phyloP scores from a whole-genome alignment of 2,329 filamentous ascomycete genomes.

The Emergomyces pasteurianus region DNA sequence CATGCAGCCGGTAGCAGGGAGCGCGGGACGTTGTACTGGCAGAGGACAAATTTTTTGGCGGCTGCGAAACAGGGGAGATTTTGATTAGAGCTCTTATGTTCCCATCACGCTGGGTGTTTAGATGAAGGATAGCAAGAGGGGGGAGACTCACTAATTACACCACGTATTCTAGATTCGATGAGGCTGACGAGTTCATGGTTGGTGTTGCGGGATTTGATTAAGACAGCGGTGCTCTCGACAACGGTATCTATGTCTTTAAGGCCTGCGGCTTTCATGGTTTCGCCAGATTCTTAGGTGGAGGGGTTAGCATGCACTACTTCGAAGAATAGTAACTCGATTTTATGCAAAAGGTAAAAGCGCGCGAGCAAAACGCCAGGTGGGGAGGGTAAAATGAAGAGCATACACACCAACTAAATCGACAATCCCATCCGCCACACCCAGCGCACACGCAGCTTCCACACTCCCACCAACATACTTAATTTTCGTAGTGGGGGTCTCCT shows the following conservation, averaged over 20 bases:
- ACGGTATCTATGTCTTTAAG: slow-evolving; percentile 92
- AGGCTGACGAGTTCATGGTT: slow-evolving; percentile 72
- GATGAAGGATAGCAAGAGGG: neutral
- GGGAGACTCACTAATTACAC: slow-evolving; percentile 60
- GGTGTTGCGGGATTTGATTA: slow-evolving; percentile 81
- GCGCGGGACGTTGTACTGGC: slow-evolving; percentile 88
- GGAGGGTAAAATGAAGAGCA: neutral
- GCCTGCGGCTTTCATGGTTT: slow-evolving; percentile 94
- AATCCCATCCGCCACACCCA: slow-evolving; percentile 93
- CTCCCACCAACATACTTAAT: slow-evolving; percentile 93
- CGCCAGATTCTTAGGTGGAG: slow-evolving; percentile 64
- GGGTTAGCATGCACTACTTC: slow-evolving; percentile 1
- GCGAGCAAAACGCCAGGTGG: neutral
- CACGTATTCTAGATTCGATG: slow-evolving; percentile 74
- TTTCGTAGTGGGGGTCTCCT: slow-evolving; percentile 47
- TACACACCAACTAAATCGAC: slow-evolving; percentile 86
- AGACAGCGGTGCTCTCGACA: slow-evolving; percentile 70
- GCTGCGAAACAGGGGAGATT: slow-evolving; percentile 31
- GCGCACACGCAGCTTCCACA: slow-evolving; percentile 90
- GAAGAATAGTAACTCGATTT: neutral
- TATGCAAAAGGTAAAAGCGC: neutral
- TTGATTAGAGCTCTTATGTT: neutral
- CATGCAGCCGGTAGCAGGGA: slow-evolving; percentile 53
- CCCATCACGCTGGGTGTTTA: neutral
- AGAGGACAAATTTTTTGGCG: slow-evolving; percentile 85